Conservation (phyloP, 768 basidiomycete genomes). For the Mycena capillaripes region DNA sequence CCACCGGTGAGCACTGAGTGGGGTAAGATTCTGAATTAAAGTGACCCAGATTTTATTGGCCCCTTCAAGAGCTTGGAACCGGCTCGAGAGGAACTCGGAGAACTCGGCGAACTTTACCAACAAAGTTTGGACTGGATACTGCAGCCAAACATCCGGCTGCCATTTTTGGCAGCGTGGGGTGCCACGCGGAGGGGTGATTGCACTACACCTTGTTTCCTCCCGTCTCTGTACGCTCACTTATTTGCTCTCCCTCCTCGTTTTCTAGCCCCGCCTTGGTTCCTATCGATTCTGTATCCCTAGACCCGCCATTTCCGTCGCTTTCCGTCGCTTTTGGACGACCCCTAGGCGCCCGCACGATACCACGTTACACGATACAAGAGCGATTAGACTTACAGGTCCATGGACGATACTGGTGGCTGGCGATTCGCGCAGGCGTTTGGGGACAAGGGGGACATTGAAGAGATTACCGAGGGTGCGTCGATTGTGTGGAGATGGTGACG, state of each 20-base stretch:
- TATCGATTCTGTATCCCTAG: background rate
- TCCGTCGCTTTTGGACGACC: background rate
- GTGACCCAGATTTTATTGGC: too few species aligned
- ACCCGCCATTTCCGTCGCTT: conserved; percentile 1
- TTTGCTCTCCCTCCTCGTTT: background rate
- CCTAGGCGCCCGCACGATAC: background rate
- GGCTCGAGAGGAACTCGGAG: too few species aligned
- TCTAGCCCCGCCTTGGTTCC: background rate
- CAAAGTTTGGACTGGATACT: background rate
- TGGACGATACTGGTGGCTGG: conserved; percentile 86
- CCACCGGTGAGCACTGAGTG: too few species aligned
- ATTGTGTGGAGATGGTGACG: conserved; percentile 19
- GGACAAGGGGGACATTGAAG: conserved; percentile 99
- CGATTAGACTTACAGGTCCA: background rate
- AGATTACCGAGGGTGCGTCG: conserved; percentile 96
- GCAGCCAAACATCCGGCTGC: background rate
- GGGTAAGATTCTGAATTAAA: too few species aligned
- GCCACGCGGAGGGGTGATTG: conserved; percentile 33
- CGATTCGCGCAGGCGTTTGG: conserved; percentile 99
- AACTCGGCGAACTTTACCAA: background rate
- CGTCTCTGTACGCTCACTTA: conserved; percentile 1
- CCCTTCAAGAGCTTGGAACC: too few species aligned
- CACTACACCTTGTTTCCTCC: conserved; percentile 32
- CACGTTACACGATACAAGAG: conserved; percentile 6
- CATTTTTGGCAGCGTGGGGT: conserved; percentile 13